Conservation (phyloP, 2,329 filamentous ascomycete genomes). For the Orbilia brochopaga region DNA sequence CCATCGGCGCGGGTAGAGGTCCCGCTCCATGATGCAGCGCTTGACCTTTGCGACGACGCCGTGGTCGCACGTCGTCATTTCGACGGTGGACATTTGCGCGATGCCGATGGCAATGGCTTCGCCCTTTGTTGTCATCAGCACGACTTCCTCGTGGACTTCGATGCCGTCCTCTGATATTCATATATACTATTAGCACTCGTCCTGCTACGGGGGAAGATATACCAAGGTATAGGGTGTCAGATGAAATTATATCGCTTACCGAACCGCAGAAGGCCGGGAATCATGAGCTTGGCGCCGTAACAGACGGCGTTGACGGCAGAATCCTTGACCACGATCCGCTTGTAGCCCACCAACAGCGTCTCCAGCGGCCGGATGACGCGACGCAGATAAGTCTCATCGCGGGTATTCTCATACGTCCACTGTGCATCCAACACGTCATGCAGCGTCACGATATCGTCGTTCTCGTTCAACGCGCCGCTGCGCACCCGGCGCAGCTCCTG, state of each 20-base stretch:
- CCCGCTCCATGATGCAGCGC: constrained; percentile 99
- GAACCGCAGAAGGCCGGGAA: constrained; percentile 91
- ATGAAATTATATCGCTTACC: constrained; percentile 68
- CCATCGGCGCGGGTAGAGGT: constrained; percentile 96
- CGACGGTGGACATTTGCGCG: constrained; percentile 96
- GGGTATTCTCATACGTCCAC: constrained; percentile 93
- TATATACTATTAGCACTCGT: too few species aligned
- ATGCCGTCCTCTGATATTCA: constrained; percentile 74
- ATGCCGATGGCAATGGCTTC: constrained; percentile 97
- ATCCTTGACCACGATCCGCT: constrained; percentile 97
- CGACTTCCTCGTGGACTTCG: constrained; percentile 93
- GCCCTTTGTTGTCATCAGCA: constrained; percentile 98
- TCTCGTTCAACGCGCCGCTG: constrained; percentile 93
- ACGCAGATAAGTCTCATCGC: constrained; percentile 90
- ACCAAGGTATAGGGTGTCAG: not conserved
- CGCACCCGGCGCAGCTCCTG: constrained; percentile 94
- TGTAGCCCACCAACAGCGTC: constrained; percentile 88
- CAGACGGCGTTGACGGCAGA: constrained; percentile 95
- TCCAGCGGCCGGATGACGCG: constrained; percentile 91
- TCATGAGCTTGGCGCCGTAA: constrained; percentile 99
- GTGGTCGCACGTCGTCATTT: constrained; percentile 95
- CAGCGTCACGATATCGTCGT: constrained; percentile 84
- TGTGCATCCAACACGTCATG: constrained; percentile 96
- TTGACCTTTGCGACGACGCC: constrained; percentile 98
- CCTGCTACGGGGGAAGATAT: not conserved